Percentiles rank a stretch among this genome's conserved stretches.
phyloP scores from a whole-genome alignment of 805 yeast species.

The Metschnikowia cerradonensis region DNA sequence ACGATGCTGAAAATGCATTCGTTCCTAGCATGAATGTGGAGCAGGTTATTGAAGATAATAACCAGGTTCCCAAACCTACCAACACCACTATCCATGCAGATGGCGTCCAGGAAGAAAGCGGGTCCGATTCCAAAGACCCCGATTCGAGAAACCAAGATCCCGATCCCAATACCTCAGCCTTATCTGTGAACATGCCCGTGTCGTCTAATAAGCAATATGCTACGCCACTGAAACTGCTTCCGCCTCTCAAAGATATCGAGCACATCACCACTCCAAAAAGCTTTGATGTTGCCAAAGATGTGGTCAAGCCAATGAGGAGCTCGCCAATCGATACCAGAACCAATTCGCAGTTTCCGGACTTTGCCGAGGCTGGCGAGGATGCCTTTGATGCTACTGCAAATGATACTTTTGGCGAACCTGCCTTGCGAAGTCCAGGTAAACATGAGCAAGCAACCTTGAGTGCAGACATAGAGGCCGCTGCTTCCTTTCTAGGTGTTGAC shows the following conservation, averaged over 20 bases:
- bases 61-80: not conserved
- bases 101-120: conserved; percentile 3
- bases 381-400: conserved; percentile 15
- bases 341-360: conserved; percentile 8
- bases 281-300: conserved; percentile 38
- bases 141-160: not conserved
- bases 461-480: conserved; percentile 17
- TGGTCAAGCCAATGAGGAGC: conserved; percentile 15
- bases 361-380: conserved; percentile 15
- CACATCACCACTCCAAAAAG: conserved; percentile 38
- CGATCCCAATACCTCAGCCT: conserved; percentile 15
- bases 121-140: not conserved
- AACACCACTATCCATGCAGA: not conserved
- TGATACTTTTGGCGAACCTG: conserved; percentile 14
- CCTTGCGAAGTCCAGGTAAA: conserved; percentile 4
- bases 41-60: not conserved
- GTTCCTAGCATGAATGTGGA: not conserved
- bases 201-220: conserved; percentile 20
- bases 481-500: conserved; percentile 28
- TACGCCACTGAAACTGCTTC: conserved; percentile 40
- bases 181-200: conserved; percentile 7
- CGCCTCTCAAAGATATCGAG: conserved; percentile 42
- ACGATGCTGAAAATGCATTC: not conserved
- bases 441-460: conserved; percentile 7
- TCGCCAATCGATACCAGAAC: conserved; percentile 20